Evolutionary conservation across 306 rosid genomes (phyloP), one percentile per base, ranked within the genome.

Genomic region (Vicia sativa): DNA sequence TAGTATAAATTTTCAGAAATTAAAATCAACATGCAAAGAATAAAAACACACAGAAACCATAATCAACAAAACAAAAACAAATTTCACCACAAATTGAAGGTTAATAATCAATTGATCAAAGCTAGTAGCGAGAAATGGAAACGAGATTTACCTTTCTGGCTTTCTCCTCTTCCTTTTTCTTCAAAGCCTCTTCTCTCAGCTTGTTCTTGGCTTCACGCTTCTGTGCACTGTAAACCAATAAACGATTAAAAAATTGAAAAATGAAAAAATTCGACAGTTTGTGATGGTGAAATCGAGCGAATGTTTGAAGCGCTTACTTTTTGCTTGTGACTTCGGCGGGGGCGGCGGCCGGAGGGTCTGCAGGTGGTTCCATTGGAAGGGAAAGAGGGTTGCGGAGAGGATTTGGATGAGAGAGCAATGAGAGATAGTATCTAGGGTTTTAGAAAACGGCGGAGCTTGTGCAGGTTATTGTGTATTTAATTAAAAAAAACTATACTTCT

Each of bases 131-230:
- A 11, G 4, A 7, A 28, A 52, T 50, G 37, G 38, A 68, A 37
- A 52, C 2, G 26, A 19, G 52, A 53, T 9, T 11, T 49, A 74
- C 97, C 96, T 81, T 84, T 29, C 75, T 85, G 5, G 89, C 87
- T 65, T 86, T 91, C 72, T 91, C 96, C 74, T 88, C 93, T 73
- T 88, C 97, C 74, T 86, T 91, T 23, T 86, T 87, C 72, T 57
- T 68, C 62, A 87, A 78, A 63, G 85, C 89, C 11, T 91, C 96
- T 78, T 91, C 97, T 79, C 41, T 85, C 79, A 88, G 87, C 72
- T 82, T 88, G 45, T 62, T 73, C 83, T 91, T 91, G 28, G 74
- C 43, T 56, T 88, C 97, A 52, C 88, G 87, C 80, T 91, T 91
- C 59, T 70, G 80, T 28, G 91, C 97, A 77, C 97, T 91, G 82